Percentiles rank a stretch among this genome's conserved stretches.
Conservation (phyloP, 768 basidiomycete genomes). For the Neoboletus brunneissimus region DNA sequence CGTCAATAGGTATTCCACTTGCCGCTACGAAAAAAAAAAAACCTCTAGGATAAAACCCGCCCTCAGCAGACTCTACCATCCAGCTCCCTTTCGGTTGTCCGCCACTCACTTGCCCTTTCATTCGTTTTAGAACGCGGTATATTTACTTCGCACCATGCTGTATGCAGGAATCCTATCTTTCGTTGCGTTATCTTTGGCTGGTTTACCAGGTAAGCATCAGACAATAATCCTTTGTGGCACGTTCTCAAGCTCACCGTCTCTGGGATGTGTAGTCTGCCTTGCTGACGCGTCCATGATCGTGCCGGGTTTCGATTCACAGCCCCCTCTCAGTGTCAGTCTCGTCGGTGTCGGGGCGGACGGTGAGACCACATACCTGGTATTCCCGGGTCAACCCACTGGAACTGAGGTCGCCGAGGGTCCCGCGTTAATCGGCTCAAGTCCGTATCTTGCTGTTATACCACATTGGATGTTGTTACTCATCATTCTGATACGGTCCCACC, state of each 20-base stretch:
- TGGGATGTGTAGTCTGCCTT: slow-evolving; percentile 2
- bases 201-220: not conserved
- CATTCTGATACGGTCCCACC: not conserved
- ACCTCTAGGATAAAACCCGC: not conserved
- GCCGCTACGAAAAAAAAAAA: not conserved
- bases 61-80: too few relatives aligned
- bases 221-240: not conserved
- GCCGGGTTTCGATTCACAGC: slow-evolving; percentile 41
- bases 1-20: not conserved
- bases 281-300: slow-evolving; percentile 39
- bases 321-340: slow-evolving; percentile 38
- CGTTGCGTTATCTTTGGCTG: slow-evolving; percentile 4
- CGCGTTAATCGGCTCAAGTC: slow-evolving; percentile 41
- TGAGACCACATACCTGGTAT: slow-evolving; percentile 42
- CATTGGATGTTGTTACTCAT: not conserved
- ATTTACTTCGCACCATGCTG: not conserved
- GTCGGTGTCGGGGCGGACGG: slow-evolving; percentile 42
- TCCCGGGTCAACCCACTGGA: slow-evolving; percentile 36
- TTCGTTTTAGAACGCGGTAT: not conserved
- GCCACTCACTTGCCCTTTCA: not conserved
- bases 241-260: not conserved
- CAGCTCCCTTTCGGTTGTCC: not conserved
- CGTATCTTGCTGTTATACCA: not conserved
- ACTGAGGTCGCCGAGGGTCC: slow-evolving; percentile 24
- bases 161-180: not conserved